Percentiles rank a stretch among this genome's conserved stretches.
Conservation (phyloP, 1,284 basidiomycete species). For the Schizophyllum amplum region DNA sequence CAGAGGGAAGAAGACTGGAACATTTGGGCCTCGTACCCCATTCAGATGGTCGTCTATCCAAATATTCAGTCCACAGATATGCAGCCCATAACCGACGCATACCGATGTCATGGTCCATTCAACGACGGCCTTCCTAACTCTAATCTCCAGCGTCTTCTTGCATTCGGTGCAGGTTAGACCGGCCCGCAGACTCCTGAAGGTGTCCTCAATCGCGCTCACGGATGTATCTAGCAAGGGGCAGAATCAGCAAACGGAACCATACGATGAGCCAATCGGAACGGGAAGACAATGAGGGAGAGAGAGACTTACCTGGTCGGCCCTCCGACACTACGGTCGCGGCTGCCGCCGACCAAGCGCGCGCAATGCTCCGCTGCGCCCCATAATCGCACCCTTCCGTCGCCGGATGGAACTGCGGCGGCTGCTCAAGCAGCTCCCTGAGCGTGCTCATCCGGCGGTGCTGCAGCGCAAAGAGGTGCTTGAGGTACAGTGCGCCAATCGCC, state of each 20-base stretch:
- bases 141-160: neutral
- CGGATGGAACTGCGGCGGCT: conserved; percentile 1
- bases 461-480: conserved; percentile 2
- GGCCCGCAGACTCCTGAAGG: neutral
- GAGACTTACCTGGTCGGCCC: conserved; percentile 4
- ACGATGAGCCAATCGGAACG: neutral
- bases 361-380: neutral
- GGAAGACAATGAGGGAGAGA: neutral
- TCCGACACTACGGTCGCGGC: conserved; percentile 1
- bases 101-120: neutral
- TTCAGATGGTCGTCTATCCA: no score
- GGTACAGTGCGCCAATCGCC: conserved; percentile 1
- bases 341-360: conserved; percentile 3
- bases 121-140: neutral
- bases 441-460: neutral
- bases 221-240: neutral
- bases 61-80: no score
- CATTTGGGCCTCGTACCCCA: no score
- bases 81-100: neutral
- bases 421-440: neutral
- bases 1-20: no score
- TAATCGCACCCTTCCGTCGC: neutral
- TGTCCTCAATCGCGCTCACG: neutral
- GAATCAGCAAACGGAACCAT: no score
- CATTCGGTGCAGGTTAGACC: neutral